phyloP scores from a whole-genome alignment of 2,329 filamentous ascomycete genomes.

The Aureobasidium leucospermi region DNA sequence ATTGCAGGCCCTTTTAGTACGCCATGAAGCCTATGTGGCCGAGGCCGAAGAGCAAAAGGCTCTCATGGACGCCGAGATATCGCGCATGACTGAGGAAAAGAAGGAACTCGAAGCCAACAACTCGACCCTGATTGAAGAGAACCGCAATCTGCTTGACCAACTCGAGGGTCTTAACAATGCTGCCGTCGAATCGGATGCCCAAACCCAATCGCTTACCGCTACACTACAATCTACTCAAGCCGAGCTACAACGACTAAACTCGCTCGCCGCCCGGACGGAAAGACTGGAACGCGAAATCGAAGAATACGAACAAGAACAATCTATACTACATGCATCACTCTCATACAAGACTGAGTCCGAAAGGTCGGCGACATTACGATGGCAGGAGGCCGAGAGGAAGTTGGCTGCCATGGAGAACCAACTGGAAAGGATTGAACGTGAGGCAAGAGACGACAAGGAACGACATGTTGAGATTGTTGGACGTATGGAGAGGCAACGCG shows the following conservation, averaged over 20 bases:
- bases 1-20: constrained; percentile 77
- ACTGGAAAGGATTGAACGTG: constrained; percentile 78
- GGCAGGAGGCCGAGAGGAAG: constrained; percentile 75
- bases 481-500: constrained; percentile 76
- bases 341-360: constrained; percentile 65
- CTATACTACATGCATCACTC: constrained; percentile 60
- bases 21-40: constrained; percentile 90
- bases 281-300: constrained; percentile 74
- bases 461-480: constrained; percentile 73
- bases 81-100: constrained; percentile 68
- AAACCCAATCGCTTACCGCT: constrained; percentile 68
- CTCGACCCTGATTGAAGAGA: constrained; percentile 71
- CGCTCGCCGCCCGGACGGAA: constrained; percentile 65
- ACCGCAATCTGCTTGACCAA: constrained; percentile 71
- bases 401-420: constrained; percentile 77
- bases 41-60: constrained; percentile 81
- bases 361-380: constrained; percentile 70
- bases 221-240: constrained; percentile 71
- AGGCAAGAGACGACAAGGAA: constrained; percentile 71
- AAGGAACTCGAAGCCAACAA: constrained; percentile 62
- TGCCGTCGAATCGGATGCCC: constrained; percentile 71
- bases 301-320: constrained; percentile 75
- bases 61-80: constrained; percentile 65
- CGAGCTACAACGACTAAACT: constrained; percentile 66
- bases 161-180: constrained; percentile 75